A percentile compares a stretch with the other conserved stretches of the same genome.
Conservation (phyloP, 352 stramenopile species). For the Phytophthora tubulina region DNA sequence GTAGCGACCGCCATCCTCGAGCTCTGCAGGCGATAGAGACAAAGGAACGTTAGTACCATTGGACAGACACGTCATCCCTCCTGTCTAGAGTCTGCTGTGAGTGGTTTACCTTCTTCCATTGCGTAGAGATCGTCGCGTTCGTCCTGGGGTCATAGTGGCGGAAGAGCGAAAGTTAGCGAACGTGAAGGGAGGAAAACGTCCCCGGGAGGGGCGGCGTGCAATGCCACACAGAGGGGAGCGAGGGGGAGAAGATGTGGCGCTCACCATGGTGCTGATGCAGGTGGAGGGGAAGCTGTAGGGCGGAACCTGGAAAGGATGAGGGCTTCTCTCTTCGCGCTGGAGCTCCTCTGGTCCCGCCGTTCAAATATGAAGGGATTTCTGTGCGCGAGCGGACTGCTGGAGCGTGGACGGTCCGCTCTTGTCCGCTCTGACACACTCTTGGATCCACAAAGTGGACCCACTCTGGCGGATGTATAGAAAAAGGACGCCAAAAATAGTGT, state of each 20-base stretch:
- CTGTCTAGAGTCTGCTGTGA: neutral
- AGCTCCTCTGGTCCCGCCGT: constrained; percentile 27
- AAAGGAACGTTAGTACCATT: constrained; percentile 5
- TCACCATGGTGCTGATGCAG: constrained; percentile 35
- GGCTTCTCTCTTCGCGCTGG: constrained; percentile 9
- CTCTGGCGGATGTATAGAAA: constrained; percentile 10
- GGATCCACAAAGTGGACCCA: constrained; percentile 24
- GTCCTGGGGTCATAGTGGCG: constrained; percentile 36
- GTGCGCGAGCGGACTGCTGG: constrained; percentile 14
- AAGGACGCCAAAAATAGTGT: constrained; percentile 2
- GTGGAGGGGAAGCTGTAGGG: neutral
- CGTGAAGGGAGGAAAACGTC: neutral
- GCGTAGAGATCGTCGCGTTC: constrained; percentile 58
- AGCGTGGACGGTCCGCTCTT: constrained; percentile 22
- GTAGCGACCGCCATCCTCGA: constrained; percentile 40
- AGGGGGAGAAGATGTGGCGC: neutral
- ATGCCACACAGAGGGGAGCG: neutral
- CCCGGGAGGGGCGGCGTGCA: constrained; percentile 2
- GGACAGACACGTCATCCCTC: neutral
- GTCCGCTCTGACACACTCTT: constrained; percentile 35
- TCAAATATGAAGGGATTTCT: constrained; percentile 43
- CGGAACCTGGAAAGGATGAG: neutral
- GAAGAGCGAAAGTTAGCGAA: constrained; percentile 13
- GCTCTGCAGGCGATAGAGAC: constrained; percentile 29
- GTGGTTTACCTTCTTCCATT: constrained; percentile 51